These are phyloP conservation scores for Oryza rufipogon DNA, from an alignment of 176 grass and related monocot species.

Conservation along the genomic window DNA sequence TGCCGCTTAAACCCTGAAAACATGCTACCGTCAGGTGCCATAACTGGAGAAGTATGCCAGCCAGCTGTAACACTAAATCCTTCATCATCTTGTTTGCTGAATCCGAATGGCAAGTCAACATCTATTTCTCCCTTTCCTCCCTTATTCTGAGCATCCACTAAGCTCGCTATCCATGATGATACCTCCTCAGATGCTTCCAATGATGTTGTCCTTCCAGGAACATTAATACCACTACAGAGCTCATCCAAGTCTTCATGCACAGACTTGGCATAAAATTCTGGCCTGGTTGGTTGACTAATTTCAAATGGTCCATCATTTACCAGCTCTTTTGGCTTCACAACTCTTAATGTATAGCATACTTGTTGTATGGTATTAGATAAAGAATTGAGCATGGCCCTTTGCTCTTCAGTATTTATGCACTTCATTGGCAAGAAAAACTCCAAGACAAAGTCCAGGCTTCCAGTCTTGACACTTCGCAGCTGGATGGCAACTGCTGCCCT, in stretches of 20 bases:
- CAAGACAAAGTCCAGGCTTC: conserved; percentile 70
- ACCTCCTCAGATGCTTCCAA: conserved; percentile 50
- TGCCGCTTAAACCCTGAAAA: conserved; percentile 53
- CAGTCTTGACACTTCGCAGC: conserved; percentile 59
- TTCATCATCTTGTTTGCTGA: conserved; percentile 64
- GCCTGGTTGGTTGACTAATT: conserved; percentile 14
- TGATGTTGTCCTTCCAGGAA: conserved; percentile 31
- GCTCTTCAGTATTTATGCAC: conserved; percentile 57
- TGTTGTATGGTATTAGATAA: conserved; percentile 77
- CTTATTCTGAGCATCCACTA: conserved; percentile 57
- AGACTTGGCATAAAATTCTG: conserved; percentile 36
- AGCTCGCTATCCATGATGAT: conserved; percentile 59
- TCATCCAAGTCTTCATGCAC: conserved; percentile 45
- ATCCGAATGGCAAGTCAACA: conserved; percentile 47
- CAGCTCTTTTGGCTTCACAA: conserved; percentile 65
- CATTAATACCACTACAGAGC: conserved; percentile 26
- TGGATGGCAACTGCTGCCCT: conserved; percentile 80
- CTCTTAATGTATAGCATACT: conserved; percentile 57
- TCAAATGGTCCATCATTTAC: conserved; percentile 49
- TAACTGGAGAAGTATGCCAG: conserved; percentile 46
- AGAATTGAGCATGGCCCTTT: conserved; percentile 71
- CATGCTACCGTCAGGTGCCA: conserved; percentile 43
- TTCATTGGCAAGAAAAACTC: conserved; percentile 88
- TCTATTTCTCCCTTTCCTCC: conserved; percentile 35
- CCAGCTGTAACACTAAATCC: conserved; percentile 66